These are phyloP conservation scores for Tulasnella sp. DNA, from an alignment of 768 basidiomycete genomes.

Conservation along the genomic window DNA sequence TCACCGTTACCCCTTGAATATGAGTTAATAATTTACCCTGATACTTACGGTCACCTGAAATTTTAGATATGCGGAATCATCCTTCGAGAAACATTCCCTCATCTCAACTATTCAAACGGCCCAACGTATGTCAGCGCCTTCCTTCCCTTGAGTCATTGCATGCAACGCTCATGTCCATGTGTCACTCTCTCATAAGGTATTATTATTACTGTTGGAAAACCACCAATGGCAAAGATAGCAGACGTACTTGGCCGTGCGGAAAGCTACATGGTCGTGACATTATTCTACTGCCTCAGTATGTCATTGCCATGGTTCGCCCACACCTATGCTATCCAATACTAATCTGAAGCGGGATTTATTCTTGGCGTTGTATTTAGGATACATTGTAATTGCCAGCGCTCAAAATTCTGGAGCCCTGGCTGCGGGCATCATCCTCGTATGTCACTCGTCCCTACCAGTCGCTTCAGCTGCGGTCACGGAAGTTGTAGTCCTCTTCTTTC, in stretches of 20 bases:
- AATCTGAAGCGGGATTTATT: no score
- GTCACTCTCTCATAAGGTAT: slow-evolving; percentile 19
- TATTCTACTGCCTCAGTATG: slow-evolving; percentile 37
- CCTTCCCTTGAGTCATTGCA: slow-evolving; percentile 47
- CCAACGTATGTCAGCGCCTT: slow-evolving; percentile 46
- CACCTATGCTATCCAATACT: no score
- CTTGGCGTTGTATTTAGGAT: slow-evolving; percentile 32
- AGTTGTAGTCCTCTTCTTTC: slow-evolving; percentile 23
- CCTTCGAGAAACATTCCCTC: slow-evolving; percentile 43
- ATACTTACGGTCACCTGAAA: no score
- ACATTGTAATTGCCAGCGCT: slow-evolving; percentile 45
- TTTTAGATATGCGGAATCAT: neutral
- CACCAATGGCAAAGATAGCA: slow-evolving; percentile 62
- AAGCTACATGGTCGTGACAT: slow-evolving; percentile 36
- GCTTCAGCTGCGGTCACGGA: neutral
- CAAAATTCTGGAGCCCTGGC: slow-evolving; percentile 37
- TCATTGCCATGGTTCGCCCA: no score
- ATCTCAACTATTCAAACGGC: slow-evolving; percentile 45
- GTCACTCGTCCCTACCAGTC: slow-evolving; percentile 43
- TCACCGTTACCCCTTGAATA: no score
- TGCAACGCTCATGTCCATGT: no score
- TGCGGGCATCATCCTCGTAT: slow-evolving; percentile 43
- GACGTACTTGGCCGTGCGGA: slow-evolving; percentile 59
- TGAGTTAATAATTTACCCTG: no score
- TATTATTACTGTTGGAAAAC: slow-evolving; percentile 45